These are phyloP conservation scores for Trichophyton benhamiae DNA, from an alignment of 2,329 filamentous ascomycete genomes.

Conservation along the genomic window DNA sequence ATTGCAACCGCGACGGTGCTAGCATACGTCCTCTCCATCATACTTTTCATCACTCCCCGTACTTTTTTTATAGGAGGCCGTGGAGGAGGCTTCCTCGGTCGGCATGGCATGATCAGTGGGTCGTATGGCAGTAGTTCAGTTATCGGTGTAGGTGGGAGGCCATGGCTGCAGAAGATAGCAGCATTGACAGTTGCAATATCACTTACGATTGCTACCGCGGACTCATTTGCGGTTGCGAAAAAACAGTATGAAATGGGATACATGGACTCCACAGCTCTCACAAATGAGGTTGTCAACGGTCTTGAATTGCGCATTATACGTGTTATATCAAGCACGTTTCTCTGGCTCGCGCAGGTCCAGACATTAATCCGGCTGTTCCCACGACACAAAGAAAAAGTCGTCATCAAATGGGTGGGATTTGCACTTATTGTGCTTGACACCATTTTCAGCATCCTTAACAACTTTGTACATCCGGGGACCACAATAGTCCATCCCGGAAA, in stretches of 20 bases:
- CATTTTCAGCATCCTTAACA: slow-evolving; percentile 83
- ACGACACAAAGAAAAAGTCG: slow-evolving; percentile 89
- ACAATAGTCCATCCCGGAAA: slow-evolving; percentile 47
- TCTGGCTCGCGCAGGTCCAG: slow-evolving; percentile 96
- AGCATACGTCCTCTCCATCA: slow-evolving; percentile 82
- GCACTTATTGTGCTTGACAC: slow-evolving; percentile 83
- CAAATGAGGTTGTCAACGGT: slow-evolving; percentile 67
- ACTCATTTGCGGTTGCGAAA: slow-evolving; percentile 77
- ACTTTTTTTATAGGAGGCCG: slow-evolving; percentile 77
- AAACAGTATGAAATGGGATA: slow-evolving; percentile 66
- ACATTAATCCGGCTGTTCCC: slow-evolving; percentile 92
- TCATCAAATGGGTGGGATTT: slow-evolving; percentile 98
- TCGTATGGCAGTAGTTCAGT: slow-evolving; percentile 56
- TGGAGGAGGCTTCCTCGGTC: slow-evolving; percentile 54
- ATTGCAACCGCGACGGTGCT: slow-evolving; percentile 84
- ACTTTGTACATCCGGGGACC: slow-evolving; percentile 50
- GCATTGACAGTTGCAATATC: slow-evolving; percentile 60
- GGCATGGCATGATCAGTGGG: slow-evolving; percentile 73
- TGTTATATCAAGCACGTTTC: slow-evolving; percentile 86
- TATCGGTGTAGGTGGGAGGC: slow-evolving; percentile 77
- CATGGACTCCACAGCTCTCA: slow-evolving; percentile 66
- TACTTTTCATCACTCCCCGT: slow-evolving; percentile 87
- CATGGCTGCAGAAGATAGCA: slow-evolving; percentile 75
- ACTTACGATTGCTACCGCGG: slow-evolving; percentile 81
- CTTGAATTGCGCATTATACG: slow-evolving; percentile 80